A percentile compares a stretch with the other conserved stretches of the same genome.
Conservation (phyloP, 345 rosid species). For the Ceriops decandra region DNA sequence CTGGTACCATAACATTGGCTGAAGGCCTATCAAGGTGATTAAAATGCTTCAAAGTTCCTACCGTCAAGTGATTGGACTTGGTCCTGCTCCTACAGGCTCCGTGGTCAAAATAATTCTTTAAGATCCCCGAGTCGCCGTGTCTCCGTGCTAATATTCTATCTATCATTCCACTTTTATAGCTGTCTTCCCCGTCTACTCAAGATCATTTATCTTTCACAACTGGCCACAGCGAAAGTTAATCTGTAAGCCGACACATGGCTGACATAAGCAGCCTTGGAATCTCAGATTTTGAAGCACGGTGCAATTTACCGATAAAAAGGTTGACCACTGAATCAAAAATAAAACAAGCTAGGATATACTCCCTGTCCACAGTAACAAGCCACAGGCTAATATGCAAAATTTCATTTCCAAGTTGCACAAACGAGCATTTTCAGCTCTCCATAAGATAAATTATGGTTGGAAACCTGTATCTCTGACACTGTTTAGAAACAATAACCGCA, state of each 20-base stretch:
- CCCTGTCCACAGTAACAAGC: neutral
- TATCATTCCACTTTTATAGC: too few relatives aligned
- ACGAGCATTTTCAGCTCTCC: neutral
- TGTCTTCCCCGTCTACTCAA: too few relatives aligned
- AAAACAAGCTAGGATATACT: neutral
- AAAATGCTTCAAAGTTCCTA: neutral
- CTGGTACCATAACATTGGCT: slow-evolving; percentile 10
- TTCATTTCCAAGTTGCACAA: neutral
- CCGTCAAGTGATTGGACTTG: slow-evolving; percentile 1
- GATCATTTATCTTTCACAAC: too few relatives aligned
- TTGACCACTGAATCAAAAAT: neutral
- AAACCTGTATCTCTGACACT: neutral
- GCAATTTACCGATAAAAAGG: neutral
- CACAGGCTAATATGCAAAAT: neutral
- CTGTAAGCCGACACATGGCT: too few relatives aligned
- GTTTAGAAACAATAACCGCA: neutral
- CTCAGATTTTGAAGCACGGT: neutral
- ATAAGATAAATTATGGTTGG: too few relatives aligned
- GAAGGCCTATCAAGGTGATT: neutral
- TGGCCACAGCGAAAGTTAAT: too few relatives aligned
- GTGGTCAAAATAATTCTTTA: too few relatives aligned
- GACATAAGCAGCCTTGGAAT: too few relatives aligned
- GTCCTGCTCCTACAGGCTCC: too few relatives aligned
- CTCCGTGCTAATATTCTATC: too few relatives aligned
- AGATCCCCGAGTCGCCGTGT: too few relatives aligned